Conservation (phyloP, 192 early-diverging fungal genomes). For the Linderina pennispora region DNA sequence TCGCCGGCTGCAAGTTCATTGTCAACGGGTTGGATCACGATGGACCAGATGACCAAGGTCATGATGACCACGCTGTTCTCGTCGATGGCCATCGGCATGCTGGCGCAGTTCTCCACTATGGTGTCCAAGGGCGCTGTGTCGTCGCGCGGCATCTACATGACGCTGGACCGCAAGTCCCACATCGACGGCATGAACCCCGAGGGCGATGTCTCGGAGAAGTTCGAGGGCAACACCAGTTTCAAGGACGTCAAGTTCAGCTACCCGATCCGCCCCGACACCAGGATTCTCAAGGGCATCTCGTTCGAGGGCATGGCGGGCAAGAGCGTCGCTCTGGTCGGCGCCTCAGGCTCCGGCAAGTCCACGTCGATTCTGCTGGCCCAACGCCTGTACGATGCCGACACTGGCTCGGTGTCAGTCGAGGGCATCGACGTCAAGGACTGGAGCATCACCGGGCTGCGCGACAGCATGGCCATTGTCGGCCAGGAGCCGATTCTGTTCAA, state of each 20-base stretch:
- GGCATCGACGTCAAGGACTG: slow-evolving; percentile 39
- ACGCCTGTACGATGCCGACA: slow-evolving; percentile 50
- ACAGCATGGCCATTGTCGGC: slow-evolving; percentile 50
- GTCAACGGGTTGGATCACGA: slow-evolving; percentile 45
- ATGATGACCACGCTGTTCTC: slow-evolving; percentile 56
- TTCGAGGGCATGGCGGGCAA: slow-evolving; percentile 54
- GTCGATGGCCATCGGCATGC: slow-evolving; percentile 50
- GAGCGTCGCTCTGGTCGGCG: slow-evolving; percentile 74
- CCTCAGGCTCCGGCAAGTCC: slow-evolving; percentile 64
- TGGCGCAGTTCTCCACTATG: slow-evolving; percentile 47
- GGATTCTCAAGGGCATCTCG: slow-evolving; percentile 32
- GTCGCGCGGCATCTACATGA: slow-evolving; percentile 47
- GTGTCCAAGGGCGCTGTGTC: slow-evolving; percentile 54
- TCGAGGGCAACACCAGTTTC: slow-evolving; percentile 24
- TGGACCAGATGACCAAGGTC: slow-evolving; percentile 19
- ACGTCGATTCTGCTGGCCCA: slow-evolving; percentile 58
- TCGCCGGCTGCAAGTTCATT: slow-evolving; percentile 49
- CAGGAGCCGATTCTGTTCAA: slow-evolving; percentile 60
- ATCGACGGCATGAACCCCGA: slow-evolving; percentile 44
- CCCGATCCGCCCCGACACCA: slow-evolving; percentile 31
- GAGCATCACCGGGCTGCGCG: slow-evolving; percentile 36
- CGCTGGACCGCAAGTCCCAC: slow-evolving; percentile 43
- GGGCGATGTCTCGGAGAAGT: slow-evolving; percentile 8
- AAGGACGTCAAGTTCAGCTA: slow-evolving; percentile 30
- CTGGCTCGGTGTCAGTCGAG: slow-evolving; percentile 42